A percentile compares a stretch with the other conserved stretches of the same genome.
phyloP scores from a whole-genome alignment of 2,329 filamentous ascomycete species.

The Xylariaceae sp. region DNA sequence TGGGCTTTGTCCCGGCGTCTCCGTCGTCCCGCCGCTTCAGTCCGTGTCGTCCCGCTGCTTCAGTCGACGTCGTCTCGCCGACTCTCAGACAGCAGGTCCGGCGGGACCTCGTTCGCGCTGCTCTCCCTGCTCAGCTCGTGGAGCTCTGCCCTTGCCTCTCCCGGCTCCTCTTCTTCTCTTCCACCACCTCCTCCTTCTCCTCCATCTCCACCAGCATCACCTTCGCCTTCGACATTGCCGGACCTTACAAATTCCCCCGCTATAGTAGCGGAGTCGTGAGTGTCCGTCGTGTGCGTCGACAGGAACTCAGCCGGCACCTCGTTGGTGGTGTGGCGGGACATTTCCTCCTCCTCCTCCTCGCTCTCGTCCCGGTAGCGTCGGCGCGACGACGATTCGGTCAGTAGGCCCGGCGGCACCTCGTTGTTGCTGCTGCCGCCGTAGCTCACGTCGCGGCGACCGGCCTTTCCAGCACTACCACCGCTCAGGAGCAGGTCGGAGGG shows the following conservation, averaged over 20 bases:
- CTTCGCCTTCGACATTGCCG: slow-evolving; percentile 3
- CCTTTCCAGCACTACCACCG: too few relatives aligned
- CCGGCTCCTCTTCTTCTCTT: slow-evolving; percentile 3
- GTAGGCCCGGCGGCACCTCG: slow-evolving; percentile 15
- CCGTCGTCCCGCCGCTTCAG: too few relatives aligned
- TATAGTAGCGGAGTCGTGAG: too few relatives aligned
- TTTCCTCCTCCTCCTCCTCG: slow-evolving; percentile 9
- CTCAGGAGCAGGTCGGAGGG: too few relatives aligned
- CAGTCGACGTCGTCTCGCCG: slow-evolving; percentile 3
- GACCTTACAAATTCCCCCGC: too few relatives aligned
- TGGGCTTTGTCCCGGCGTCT: too few relatives aligned
- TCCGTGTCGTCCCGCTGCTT: too few relatives aligned
- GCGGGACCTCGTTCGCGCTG: slow-evolving; percentile 18
- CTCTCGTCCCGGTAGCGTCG: background rate
- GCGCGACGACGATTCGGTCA: slow-evolving; percentile 8
- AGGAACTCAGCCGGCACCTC: slow-evolving; percentile 34
- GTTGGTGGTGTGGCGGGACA: too few relatives aligned
- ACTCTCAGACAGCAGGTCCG: slow-evolving; percentile 18
- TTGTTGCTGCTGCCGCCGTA: slow-evolving; percentile 21
- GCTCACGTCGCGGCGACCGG: slow-evolving; percentile 19
- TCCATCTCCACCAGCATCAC: background rate
- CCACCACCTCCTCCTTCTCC: background rate
- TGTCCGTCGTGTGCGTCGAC: slow-evolving; percentile 39
- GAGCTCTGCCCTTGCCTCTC: slow-evolving; percentile 1
- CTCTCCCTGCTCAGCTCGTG: slow-evolving; percentile 19